These are phyloP conservation scores for Cocos nucifera DNA, from an alignment of 176 grass and related monocot species.

Conservation along the genomic window DNA sequence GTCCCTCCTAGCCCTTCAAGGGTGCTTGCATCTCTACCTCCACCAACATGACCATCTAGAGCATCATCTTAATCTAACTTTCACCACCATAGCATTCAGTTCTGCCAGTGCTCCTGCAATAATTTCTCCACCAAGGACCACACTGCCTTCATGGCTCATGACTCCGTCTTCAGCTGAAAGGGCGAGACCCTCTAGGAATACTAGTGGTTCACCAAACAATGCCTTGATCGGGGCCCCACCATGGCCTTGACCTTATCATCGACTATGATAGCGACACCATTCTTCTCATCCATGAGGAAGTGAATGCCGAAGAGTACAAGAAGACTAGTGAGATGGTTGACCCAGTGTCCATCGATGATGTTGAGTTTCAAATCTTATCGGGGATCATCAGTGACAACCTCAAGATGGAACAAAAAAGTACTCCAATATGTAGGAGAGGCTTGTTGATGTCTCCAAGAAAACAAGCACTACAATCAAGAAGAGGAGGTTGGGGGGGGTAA, in stretches of 20 bases:
- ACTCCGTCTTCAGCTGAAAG: constrained; percentile 83
- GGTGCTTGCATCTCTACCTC: constrained; percentile 51
- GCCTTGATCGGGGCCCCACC: constrained; percentile 60
- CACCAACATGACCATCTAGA: constrained; percentile 98
- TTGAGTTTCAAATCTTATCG: constrained; percentile 86
- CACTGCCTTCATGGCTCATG: constrained; percentile 69
- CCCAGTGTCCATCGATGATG: constrained; percentile 64
- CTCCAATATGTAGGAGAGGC: constrained; percentile 85
- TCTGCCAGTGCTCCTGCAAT: no score
- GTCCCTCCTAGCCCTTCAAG: constrained; percentile 55
- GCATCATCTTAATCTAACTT: constrained; percentile 80
- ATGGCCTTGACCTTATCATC: constrained; percentile 83
- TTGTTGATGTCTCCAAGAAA: constrained; percentile 72
- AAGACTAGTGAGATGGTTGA: constrained; percentile 45
- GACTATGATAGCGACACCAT: constrained; percentile 82
- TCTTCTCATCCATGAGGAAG: constrained; percentile 75
- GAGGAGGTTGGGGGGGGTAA: constrained; percentile 33
- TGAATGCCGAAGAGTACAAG: constrained; percentile 68
- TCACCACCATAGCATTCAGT: constrained; percentile 20
- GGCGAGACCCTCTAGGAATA: constrained; percentile 90
- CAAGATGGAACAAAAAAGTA: constrained; percentile 47
- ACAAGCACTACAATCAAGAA: neutral
- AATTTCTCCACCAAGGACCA: constrained; percentile 27
- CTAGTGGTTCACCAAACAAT: constrained; percentile 94
- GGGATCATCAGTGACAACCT: constrained; percentile 72